A percentile compares a stretch with the other conserved stretches of the same genome.
Evolutionary conservation across 1,284 basidiomycete species (phyloP).

Genomic region (Coniferiporia sulphurascens): DNA sequence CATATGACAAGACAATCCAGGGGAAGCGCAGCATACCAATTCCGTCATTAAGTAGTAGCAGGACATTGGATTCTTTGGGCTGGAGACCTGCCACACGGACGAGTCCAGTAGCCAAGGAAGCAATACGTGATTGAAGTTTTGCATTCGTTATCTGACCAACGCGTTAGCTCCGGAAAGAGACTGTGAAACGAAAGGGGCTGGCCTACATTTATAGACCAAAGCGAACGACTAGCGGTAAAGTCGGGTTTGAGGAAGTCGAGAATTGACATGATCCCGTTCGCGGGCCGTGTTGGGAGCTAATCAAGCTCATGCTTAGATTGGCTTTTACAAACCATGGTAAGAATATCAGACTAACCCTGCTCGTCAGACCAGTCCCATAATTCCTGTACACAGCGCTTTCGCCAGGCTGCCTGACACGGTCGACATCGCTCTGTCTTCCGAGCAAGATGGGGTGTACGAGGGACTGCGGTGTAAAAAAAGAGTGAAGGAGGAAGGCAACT

Average conservation of each 20-base stretch:
- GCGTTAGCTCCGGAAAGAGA: not conserved
- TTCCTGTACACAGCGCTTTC: slow-evolving; percentile 80
- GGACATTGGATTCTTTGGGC: slow-evolving; percentile 58
- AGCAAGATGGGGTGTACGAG: slow-evolving; percentile 80
- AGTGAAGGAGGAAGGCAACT: slow-evolving; percentile 68
- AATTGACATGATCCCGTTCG: slow-evolving; percentile 63
- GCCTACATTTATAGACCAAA: slow-evolving; percentile 71
- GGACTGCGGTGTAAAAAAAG: slow-evolving; percentile 71
- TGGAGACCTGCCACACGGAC: slow-evolving; percentile 52
- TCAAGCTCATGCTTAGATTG: slow-evolving; percentile 5
- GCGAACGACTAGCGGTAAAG: slow-evolving; percentile 58
- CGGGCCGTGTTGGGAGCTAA: slow-evolving; percentile 67
- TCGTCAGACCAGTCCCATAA: slow-evolving; percentile 75
- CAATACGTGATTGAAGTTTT: slow-evolving; percentile 56
- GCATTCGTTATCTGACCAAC: slow-evolving; percentile 59
- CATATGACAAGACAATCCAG: not conserved
- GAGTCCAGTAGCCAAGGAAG: slow-evolving; percentile 66
- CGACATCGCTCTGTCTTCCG: slow-evolving; percentile 77
- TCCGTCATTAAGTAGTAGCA: slow-evolving; percentile 69
- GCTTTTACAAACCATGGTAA: not conserved
- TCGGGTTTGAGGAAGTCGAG: slow-evolving; percentile 62
- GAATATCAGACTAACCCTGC: slow-evolving; percentile 48
- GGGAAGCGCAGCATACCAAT: slow-evolving; percentile 44
- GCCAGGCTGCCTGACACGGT: slow-evolving; percentile 65
- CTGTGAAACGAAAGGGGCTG: not conserved